Evolutionary conservation across 176 grass and related monocot genomes (phyloP).

Genomic region (Musa schizocarpa): DNA sequence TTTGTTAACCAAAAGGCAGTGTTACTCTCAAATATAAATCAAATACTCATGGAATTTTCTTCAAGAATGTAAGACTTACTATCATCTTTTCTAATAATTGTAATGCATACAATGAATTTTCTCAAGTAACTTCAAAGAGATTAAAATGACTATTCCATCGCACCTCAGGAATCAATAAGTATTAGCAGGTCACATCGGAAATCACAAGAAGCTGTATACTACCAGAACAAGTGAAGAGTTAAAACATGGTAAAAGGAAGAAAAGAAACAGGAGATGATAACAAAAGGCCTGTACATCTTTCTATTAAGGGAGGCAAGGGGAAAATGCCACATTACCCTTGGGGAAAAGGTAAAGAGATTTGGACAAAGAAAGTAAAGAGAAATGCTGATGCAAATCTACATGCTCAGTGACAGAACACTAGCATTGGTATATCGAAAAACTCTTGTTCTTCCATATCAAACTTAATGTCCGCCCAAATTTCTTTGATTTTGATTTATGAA

Average conservation of each 20-base stretch:
- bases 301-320: background rate
- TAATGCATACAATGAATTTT: background rate
- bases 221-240: background rate
- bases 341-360: background rate
- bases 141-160: background rate
- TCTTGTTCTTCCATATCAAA: slow-evolving; percentile 69
- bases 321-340: slow-evolving; percentile 19
- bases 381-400: slow-evolving; percentile 6
- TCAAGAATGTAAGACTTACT: no score
- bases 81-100: no score
- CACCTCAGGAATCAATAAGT: background rate
- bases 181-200: background rate
- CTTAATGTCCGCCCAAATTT: slow-evolving; percentile 79
- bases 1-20: no score
- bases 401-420: slow-evolving; percentile 25
- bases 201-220: background rate
- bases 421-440: slow-evolving; percentile 89
- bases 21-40: no score
- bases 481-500: slow-evolving; percentile 78
- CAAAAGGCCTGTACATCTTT: slow-evolving; percentile 18
- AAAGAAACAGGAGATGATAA: background rate
- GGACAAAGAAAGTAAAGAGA: slow-evolving; percentile 23
- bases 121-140: background rate
- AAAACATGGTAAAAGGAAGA: background rate
- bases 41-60: no score